Evolutionary conservation across 306 rosid genomes (phyloP), one percentile per base, ranked within the genome.

Genomic region (Trifolium repens): DNA sequence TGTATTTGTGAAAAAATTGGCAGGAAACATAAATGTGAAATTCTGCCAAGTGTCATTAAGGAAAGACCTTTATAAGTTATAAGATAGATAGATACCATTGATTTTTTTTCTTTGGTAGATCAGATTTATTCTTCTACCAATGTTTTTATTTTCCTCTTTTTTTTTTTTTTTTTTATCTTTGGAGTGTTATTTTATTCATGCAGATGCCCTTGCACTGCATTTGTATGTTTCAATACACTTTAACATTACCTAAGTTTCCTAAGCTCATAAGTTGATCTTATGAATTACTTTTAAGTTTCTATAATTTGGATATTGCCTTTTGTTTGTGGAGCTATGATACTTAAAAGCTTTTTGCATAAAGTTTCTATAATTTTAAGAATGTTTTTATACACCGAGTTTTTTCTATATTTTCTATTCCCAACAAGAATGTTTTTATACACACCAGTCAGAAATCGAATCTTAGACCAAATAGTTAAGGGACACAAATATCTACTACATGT

Each of bases 231-330:
- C 40, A 39, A 39, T 39, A 8, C 9, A 39, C 42, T 39, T 39
- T 2, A 39, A 39, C 42, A 39, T 39, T 39, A 8, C 42, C 42
- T 39, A 7, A 39, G 10, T 39, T 39, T 37, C 40, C 40, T 37
- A 37, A 37, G 40, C 9, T 37, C 40, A 5, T 37, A 37, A 37
- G 27, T 17, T 53, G 59, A 53, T 53, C 8, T 16, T 53, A 53
- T 53, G 59, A 53, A 53, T 53, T 53, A 53, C 9, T 53, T 53
- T 53, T 53, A 53, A 16, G 59, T 53, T 53, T 53, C 59, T 16
- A 53, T 11, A 53, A 17, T 53, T 53, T 53, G 8, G 8, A 7
- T 7, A 7, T 37, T 7, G 42, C 9, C 42, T 37, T 37, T 37
- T 7, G 42, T 50, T 50, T 50, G 57, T 50, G n/a, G 19, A 50